These are phyloP conservation scores for Erythrobasidium hasegawianum DNA, from an alignment of 1,284 basidiomycete species.

Conservation along the genomic window DNA sequence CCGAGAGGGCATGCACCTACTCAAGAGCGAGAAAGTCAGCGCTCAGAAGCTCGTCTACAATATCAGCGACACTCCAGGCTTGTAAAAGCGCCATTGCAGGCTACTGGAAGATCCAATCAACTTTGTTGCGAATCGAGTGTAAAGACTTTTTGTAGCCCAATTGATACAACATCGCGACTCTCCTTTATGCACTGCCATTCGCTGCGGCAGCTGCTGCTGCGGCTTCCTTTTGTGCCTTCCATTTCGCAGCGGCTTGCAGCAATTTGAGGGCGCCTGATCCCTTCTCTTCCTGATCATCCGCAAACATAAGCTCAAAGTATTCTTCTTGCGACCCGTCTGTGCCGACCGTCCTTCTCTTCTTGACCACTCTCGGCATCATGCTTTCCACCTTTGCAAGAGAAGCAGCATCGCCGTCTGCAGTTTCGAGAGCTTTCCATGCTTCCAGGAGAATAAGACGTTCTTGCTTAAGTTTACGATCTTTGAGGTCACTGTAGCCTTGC, in stretches of 20 bases:
- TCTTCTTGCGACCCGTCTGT: conserved; percentile 72
- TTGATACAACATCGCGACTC: background rate
- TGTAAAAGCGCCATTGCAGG: too few species aligned
- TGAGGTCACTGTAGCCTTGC: conserved; percentile 79
- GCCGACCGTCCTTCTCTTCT: conserved; percentile 72
- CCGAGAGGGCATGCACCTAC: conserved; percentile 43
- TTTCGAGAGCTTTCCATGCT: conserved; percentile 89
- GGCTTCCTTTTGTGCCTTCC: conserved; percentile 54
- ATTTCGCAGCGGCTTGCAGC: conserved; percentile 83
- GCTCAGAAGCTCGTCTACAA: conserved; percentile 49
- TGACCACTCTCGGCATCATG: conserved; percentile 86
- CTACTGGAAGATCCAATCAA: too few species aligned
- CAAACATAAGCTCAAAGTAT: conserved; percentile 93
- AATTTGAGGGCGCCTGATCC: conserved; percentile 87
- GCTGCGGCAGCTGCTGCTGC: conserved; percentile 19
- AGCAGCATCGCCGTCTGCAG: conserved; percentile 65
- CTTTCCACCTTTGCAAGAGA: conserved; percentile 68
- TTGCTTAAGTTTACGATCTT: conserved; percentile 72
- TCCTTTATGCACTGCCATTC: background rate
- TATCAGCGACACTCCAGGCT: conserved; percentile 46
- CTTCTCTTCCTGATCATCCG: conserved; percentile 86
- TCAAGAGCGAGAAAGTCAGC: conserved; percentile 43
- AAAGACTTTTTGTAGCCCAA: too few species aligned
- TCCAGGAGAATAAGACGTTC: conserved; percentile 88
- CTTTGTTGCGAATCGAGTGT: too few species aligned